Base-by-base conservation (phyloP, 345 rosid species). In the thale cress (Arabidopsis thaliana) region DNA sequence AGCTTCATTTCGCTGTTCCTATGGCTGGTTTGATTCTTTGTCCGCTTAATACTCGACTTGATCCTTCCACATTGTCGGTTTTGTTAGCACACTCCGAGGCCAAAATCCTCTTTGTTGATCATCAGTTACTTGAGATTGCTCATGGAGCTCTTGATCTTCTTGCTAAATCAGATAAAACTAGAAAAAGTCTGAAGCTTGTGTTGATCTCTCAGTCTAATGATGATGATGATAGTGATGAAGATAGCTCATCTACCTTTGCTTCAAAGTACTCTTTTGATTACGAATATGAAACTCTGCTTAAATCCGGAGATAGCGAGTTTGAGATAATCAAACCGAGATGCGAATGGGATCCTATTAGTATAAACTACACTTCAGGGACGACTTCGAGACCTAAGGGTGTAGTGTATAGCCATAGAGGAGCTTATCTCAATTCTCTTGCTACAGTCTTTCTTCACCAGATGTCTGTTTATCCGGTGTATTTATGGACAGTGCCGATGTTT, bases 401-500 rank as follows among this genome's bases (percentile, higher is more conserved):
- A 37, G 96, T 94, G 51, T 89, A 83, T 55, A 85, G 85, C 69
- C 96, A 94, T 59, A 84, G 98, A 69, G 98, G 98, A 50, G 97
- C 93, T 12, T 94, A 88, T 75, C 87, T 89, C 4, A 90, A 91
- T 52, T 52, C 98, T 3, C 84, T 93, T 5, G 87, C 97, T 0
- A 84, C 95, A 0, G 71, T 82, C 71, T 77, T 86, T 30, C 86
- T 89, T 65, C 88, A 83, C 22, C 86, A 75, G 13, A 85, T 91
- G 83, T 66, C 80, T 76, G 85, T 91, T 2, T 68, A 73, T 84
- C 91, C 93, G 0, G 86, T 87, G 2, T 94, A 89, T 59, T 63
- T 94, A 5, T 94, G 98, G 97, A 88, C 94, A 0, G 94, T 94
- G 10, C 98, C 98, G 0, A 89, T 94, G 95, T 94, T 94, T 80